These are phyloP conservation scores for Loxodes magnus DNA, from an alignment of 73 alveolate species.

Conservation along the genomic window DNA sequence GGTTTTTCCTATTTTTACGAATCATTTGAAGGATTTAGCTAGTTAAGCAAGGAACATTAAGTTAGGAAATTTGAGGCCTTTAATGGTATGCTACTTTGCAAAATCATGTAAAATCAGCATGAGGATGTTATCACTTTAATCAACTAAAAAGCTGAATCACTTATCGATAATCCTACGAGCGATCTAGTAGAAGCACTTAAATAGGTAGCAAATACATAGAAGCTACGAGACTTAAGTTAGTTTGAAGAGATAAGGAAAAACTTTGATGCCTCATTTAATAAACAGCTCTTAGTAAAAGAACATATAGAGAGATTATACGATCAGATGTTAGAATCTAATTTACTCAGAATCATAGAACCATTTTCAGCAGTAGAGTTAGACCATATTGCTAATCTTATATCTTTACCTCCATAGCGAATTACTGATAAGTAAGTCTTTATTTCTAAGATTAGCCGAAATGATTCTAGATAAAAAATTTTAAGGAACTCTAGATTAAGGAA, in stretches of 20 bases:
- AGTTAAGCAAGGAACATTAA: constrained; percentile 37
- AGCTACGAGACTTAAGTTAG: constrained; percentile 31
- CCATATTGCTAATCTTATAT: constrained; percentile 54
- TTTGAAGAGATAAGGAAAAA: constrained; percentile 53
- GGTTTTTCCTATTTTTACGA: constrained; percentile 80
- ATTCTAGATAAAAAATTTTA: constrained; percentile 66
- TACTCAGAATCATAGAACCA: constrained; percentile 67
- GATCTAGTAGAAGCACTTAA: constrained; percentile 64
- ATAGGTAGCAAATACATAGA: constrained; percentile 59
- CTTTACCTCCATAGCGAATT: constrained; percentile 45
- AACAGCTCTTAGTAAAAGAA: constrained; percentile 33
- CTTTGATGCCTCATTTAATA: constrained; percentile 39
- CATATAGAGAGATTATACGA: constrained; percentile 53
- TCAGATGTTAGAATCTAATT: constrained; percentile 56
- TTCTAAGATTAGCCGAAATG: constrained; percentile 70
- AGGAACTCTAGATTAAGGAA: constrained; percentile 81
- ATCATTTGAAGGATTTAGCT: constrained; percentile 64
- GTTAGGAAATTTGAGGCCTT: constrained; percentile 26
- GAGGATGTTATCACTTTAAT: constrained; percentile 60
- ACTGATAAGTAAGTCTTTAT: no score
- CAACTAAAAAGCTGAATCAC: constrained; percentile 24
- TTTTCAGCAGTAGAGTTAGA: constrained; percentile 67
- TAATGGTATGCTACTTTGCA: constrained; percentile 62
- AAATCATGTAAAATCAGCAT: constrained; percentile 55
- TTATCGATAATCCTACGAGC: constrained; percentile 50